Conservation (phyloP, 495 filamentous ascomycete genomes). For the Penicillium nucicola region DNA sequence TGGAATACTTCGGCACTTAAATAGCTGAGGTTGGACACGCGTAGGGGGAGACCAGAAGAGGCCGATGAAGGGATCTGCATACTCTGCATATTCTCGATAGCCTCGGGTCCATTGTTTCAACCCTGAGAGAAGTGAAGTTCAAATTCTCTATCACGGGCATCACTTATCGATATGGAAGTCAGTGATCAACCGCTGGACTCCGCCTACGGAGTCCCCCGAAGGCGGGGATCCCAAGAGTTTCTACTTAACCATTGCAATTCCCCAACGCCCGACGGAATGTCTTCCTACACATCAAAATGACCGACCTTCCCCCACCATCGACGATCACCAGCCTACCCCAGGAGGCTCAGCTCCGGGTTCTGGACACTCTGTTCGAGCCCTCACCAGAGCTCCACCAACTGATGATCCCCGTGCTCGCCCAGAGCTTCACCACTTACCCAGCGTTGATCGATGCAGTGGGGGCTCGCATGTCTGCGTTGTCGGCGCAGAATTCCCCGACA, state of each 20-base stretch:
- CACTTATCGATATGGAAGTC: no score
- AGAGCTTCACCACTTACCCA: constrained; percentile 59
- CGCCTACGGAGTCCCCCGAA: constrained; percentile 33
- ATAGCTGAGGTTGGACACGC: no score
- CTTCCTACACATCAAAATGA: constrained; percentile 14
- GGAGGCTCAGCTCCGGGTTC: constrained; percentile 54
- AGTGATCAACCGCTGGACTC: constrained; percentile 12
- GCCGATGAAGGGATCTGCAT: no score
- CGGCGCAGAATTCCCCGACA: constrained; percentile 41
- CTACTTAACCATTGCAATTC: constrained; percentile 6
- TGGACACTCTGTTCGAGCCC: constrained; percentile 87
- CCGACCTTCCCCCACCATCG: constrained; percentile 49
- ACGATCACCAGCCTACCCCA: constrained; percentile 54
- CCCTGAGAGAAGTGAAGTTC: no score
- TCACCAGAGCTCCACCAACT: constrained; percentile 70
- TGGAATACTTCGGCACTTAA: no score
- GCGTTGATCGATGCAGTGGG: constrained; percentile 58
- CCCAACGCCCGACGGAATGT: background rate
- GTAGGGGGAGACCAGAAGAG: no score
- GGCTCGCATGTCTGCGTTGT: constrained; percentile 48
- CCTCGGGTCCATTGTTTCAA: no score
- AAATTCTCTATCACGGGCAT: no score
- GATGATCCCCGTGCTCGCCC: constrained; percentile 62
- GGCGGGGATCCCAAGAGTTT: constrained; percentile 15
- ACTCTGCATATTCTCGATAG: no score